Percentiles rank a stretch among this genome's conserved stretches.
Conservation (phyloP, 2,329 filamentous ascomycete genomes). For the Phoma sp. region DNA sequence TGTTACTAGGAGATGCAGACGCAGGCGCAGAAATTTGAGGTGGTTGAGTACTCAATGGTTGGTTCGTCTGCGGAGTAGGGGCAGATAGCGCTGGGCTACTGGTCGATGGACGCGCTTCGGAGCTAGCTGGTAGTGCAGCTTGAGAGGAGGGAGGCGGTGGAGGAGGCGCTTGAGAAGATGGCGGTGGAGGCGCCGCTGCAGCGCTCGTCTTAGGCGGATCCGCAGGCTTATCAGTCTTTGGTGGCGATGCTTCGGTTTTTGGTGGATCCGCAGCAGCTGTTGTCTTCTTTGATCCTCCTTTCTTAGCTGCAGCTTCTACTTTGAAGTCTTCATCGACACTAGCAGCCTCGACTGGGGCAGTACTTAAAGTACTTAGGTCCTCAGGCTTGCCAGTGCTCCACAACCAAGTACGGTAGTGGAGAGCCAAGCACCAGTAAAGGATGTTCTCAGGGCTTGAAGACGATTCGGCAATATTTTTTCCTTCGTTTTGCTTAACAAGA, state of each 20-base stretch:
- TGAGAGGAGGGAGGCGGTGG: not conserved
- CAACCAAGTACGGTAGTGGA: conserved; percentile 16
- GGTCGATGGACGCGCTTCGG: not conserved
- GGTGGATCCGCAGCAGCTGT: not conserved
- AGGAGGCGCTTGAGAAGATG: not conserved
- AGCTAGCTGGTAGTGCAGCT: not conserved
- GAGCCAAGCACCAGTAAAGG: conserved; percentile 17
- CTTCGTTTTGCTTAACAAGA: conserved; percentile 14
- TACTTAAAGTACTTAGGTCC: not conserved
- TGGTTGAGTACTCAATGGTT: not conserved
- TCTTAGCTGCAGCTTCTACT: conserved; percentile 6
- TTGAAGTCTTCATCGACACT: not conserved
- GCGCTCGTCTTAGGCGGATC: conserved; percentile 8
- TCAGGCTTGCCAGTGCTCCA: conserved; percentile 20
- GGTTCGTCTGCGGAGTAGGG: not conserved
- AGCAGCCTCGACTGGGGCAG: not conserved
- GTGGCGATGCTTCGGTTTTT: not conserved
- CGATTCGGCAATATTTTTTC: conserved; percentile 8
- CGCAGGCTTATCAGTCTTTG: conserved; percentile 4
- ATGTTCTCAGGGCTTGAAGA: conserved; percentile 19
- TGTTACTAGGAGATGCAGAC: not conserved
- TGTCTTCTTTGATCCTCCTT: conserved; percentile 6
- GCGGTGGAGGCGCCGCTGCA: not conserved
- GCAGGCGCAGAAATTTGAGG: not conserved
- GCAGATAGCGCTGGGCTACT: not conserved